A percentile compares a stretch with the other conserved stretches of the same genome.
phyloP scores from a whole-genome alignment of 2,329 filamentous ascomycete genomes.

The Botryosphaeria dothidea region DNA sequence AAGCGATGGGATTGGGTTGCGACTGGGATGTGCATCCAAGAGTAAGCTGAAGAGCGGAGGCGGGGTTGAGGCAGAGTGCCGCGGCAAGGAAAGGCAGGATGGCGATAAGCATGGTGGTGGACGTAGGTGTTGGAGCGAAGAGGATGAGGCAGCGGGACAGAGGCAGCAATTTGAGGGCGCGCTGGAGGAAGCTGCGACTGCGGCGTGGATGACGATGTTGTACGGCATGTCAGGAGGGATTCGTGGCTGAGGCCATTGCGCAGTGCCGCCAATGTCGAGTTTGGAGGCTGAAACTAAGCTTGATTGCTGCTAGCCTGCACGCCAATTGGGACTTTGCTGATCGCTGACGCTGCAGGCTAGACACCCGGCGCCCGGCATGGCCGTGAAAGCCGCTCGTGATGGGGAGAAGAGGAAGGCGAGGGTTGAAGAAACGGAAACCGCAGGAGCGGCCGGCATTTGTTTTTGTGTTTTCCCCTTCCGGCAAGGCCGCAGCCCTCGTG shows the following conservation, averaged over 20 bases:
- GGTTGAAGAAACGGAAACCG: no score
- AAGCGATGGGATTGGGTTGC: slow-evolving; percentile 52
- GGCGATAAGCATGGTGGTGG: background rate
- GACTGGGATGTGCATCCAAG: slow-evolving; percentile 29
- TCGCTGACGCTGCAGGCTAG: no score
- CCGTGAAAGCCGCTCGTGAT: no score
- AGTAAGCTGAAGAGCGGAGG: no score
- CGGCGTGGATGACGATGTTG: background rate
- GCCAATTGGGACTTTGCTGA: no score
- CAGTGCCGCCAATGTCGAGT: background rate
- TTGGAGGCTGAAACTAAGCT: background rate
- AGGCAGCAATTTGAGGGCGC: background rate
- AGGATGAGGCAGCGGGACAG: background rate
- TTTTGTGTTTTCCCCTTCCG: background rate
- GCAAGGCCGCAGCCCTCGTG: background rate
- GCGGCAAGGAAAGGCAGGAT: background rate
- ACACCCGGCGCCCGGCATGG: no score
- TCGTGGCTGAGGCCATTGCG: background rate
- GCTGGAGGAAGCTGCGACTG: background rate
- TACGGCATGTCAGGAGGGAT: background rate
- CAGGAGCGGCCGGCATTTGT: no score
- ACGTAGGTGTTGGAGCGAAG: background rate
- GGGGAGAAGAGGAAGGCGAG: no score
- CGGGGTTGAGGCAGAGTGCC: background rate
- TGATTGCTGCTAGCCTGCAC: background rate